phyloP scores from a whole-genome alignment of 495 filamentous ascomycete species.

The Hypomontagnella submonticulosa region DNA sequence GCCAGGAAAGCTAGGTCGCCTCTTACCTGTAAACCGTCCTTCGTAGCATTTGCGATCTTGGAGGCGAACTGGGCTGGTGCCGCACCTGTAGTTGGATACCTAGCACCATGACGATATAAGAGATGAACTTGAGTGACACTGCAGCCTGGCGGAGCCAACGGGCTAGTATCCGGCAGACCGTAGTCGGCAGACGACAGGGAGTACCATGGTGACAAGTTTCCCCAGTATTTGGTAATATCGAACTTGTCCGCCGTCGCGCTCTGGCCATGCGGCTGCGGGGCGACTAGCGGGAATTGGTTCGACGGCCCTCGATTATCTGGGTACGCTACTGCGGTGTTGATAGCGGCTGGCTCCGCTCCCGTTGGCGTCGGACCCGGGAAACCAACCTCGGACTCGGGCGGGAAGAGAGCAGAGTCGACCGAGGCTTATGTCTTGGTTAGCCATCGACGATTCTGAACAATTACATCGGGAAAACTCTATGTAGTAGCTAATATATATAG shows the following conservation, averaged over 20 bases:
- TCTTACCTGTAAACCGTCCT: slow-evolving; percentile 48
- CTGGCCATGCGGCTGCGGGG: slow-evolving; percentile 39
- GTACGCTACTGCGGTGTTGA: slow-evolving; percentile 41
- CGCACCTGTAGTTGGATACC: slow-evolving; percentile 46
- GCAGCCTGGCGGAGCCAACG: slow-evolving; percentile 52
- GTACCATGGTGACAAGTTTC: slow-evolving; percentile 49
- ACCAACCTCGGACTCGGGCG: slow-evolving; percentile 42
- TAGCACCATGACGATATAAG: slow-evolving; percentile 46
- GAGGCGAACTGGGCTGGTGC: slow-evolving; percentile 42
- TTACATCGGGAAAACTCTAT: too few relatives aligned
- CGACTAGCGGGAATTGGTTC: slow-evolving; percentile 44
- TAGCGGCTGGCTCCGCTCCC: slow-evolving; percentile 38
- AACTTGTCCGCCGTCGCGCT: slow-evolving; percentile 29
- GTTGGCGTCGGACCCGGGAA: slow-evolving; percentile 43
- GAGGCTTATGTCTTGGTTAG: slow-evolving; percentile 38
- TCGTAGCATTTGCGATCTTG: slow-evolving; percentile 46
- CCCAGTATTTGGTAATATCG: slow-evolving; percentile 48
- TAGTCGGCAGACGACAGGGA: slow-evolving; percentile 47
- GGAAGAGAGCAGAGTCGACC: slow-evolving; percentile 41
- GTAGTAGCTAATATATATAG: neutral
- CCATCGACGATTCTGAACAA: neutral
- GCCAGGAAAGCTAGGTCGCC: slow-evolving; percentile 64
- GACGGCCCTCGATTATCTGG: slow-evolving; percentile 45
- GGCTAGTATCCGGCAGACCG: slow-evolving; percentile 44
- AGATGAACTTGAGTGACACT: slow-evolving; percentile 65